phyloP scores from a whole-genome alignment of 2,329 filamentous ascomycete genomes.

The Microsporum canis region DNA sequence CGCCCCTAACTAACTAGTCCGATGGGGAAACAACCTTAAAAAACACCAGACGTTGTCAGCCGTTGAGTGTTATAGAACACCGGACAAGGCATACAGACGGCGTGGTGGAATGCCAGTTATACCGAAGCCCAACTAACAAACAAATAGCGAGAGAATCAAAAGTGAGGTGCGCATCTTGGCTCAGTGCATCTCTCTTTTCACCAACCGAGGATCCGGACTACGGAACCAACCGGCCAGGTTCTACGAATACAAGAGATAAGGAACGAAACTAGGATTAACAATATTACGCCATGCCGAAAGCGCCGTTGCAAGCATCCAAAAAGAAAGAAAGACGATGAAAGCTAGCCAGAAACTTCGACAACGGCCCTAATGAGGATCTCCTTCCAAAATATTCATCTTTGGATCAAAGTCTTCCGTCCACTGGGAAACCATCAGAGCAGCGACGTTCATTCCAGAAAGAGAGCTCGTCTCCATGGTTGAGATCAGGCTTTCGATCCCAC shows the following conservation, averaged over 20 bases:
- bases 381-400: slow-evolving; percentile 14
- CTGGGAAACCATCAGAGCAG: slow-evolving; percentile 43
- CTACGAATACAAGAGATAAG: neutral
- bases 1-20: neutral
- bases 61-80: neutral
- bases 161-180: neutral
- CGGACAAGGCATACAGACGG: neutral
- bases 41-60: neutral
- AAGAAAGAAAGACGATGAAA: neutral
- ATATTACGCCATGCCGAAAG: neutral
- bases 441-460: slow-evolving; percentile 62
- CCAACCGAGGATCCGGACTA: neutral
- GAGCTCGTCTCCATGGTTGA: slow-evolving; percentile 96
- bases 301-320: neutral
- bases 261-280: neutral
- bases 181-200: neutral
- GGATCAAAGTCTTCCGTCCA: slow-evolving; percentile 14
- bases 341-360: neutral
- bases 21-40: neutral
- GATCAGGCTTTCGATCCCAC: slow-evolving; percentile 79
- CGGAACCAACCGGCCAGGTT: neutral
- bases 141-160: neutral
- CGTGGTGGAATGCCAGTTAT: neutral
- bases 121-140: neutral
- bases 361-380: neutral